phyloP scores from a whole-genome alignment of 352 stramenopile species.

The Pythium dissimile region DNA sequence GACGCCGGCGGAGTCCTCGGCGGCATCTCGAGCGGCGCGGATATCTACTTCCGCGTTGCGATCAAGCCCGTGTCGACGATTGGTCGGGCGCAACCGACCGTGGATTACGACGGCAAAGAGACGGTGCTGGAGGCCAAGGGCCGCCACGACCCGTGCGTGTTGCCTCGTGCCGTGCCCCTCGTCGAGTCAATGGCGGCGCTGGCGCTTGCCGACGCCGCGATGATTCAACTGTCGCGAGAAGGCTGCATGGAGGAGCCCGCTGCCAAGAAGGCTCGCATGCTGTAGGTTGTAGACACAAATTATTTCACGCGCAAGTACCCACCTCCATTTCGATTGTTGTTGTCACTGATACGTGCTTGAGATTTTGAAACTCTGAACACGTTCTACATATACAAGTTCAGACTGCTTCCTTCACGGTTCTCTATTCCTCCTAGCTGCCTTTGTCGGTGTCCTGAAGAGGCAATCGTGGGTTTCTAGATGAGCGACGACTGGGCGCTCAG shows the following conservation, averaged over 20 bases:
- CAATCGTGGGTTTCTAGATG: slow-evolving; percentile 58
- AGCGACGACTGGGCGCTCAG: slow-evolving; percentile 79
- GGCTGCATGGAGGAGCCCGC: slow-evolving; percentile 52
- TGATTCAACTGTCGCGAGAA: slow-evolving; percentile 94
- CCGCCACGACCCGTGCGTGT: slow-evolving; percentile 97
- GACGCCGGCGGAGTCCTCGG: slow-evolving; percentile 95
- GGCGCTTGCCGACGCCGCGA: slow-evolving; percentile 93
- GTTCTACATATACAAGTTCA: too few relatives aligned
- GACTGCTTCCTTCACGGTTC: too few relatives aligned
- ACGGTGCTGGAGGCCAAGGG: slow-evolving; percentile 96
- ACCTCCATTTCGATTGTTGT: too few relatives aligned
- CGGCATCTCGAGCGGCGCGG: slow-evolving; percentile 97
- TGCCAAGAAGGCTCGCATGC: slow-evolving; percentile 48
- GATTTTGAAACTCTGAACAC: too few relatives aligned
- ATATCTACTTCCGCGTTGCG: slow-evolving; percentile 98
- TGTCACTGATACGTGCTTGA: too few relatives aligned
- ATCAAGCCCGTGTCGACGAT: slow-evolving; percentile 99
- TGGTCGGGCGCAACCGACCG: slow-evolving; percentile 92
- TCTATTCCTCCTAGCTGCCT: too few relatives aligned
- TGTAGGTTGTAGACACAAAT: slow-evolving; percentile 15
- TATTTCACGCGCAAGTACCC: neutral
- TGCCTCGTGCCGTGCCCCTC: slow-evolving; percentile 96
- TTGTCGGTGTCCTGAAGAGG: too few relatives aligned
- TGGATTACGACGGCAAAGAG: slow-evolving; percentile 94
- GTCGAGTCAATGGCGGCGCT: slow-evolving; percentile 98